Evolutionary conservation across 345 rosid genomes (phyloP), one percentile per base, ranked within the genome.

Genomic region (Eucalyptus regnans): DNA sequence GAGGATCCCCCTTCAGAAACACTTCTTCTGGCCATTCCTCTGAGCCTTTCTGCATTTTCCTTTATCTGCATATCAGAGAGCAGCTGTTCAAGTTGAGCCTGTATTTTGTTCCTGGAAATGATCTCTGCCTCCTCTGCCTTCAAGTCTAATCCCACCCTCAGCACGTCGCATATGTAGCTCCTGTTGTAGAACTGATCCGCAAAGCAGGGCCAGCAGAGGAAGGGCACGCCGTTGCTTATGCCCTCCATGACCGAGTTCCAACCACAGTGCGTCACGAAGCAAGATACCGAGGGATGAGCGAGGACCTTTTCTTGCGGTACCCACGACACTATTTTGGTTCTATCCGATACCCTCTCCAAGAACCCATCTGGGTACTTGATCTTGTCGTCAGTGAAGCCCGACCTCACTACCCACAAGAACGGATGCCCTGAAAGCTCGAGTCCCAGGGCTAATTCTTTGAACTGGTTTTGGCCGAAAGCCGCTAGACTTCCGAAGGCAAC

Each of bases 401-500:
- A 37, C 49, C 92, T 88, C 15, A 93, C 91, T 3, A 91, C 93
- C 94, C 92, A 94, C 71, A 93, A 58, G 88, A 92, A 94, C 2
- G 93, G 93, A 4, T 49, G 49, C 9, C 87, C 89, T 15, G 86
- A 23, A 5, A 91, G 86, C 88, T 92, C 93, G 41, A 93, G 92
- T 9, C 93, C 94, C 1, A 88, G 60, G 4, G 95, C 95, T 5
- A 95, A 86, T 86, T 93, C 95, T 1, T 90, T 66, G 1, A 95
- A 91, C 80, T 94, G 94, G 18, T 92, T 60, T n/a, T 91, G 90
- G 44, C 86, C 86, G 31, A 91, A 49, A 20, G 86, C n/a, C 2
- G 64, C 83, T 8, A 86, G 2, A 88, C 94, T 94, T 6, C 96
- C 95, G 71, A 95, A 94, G 16, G 96, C 93, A 60, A 92, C 90